These are phyloP conservation scores for Trichophyton benhamiae DNA, from an alignment of 2,329 filamentous ascomycete genomes.

Conservation along the genomic window DNA sequence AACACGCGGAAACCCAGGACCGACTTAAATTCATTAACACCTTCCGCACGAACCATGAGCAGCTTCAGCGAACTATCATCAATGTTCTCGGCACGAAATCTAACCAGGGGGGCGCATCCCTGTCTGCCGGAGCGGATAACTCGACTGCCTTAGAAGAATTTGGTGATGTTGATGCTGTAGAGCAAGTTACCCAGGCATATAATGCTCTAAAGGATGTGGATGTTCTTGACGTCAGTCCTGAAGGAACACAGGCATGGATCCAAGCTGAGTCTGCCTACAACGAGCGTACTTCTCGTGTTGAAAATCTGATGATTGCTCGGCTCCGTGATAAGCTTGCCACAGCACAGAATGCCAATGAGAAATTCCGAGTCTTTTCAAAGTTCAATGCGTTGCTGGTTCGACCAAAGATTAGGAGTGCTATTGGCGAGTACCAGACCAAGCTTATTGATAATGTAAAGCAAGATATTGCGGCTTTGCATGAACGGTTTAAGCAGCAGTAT, in stretches of 20 bases:
- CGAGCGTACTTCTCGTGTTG: conserved; percentile 88
- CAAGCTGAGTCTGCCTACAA: conserved; percentile 94
- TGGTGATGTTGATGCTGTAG: conserved; percentile 90
- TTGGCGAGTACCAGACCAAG: conserved; percentile 94
- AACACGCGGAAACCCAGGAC: conserved; percentile 79
- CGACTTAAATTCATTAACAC: conserved; percentile 86
- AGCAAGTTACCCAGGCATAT: conserved; percentile 91
- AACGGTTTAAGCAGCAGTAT: conserved; percentile 98
- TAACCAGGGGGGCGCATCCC: conserved; percentile 41
- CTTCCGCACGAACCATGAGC: conserved; percentile 94
- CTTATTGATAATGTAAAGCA: conserved; percentile 96
- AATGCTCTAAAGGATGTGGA: conserved; percentile 90
- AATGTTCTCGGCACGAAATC: conserved; percentile 80
- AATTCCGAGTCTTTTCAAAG: conserved; percentile 99
- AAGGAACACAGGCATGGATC: conserved; percentile 85
- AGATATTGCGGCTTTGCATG: conserved; percentile 83
- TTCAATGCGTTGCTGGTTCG: conserved; percentile 98
- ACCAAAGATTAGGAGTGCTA: conserved; percentile 97
- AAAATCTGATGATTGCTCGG: conserved; percentile 96
- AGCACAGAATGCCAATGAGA: conserved; percentile 95
- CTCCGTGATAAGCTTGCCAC: conserved; percentile 85
- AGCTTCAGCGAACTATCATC: conserved; percentile 88
- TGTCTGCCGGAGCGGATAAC: conserved; percentile 40
- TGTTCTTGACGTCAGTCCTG: conserved; percentile 76
- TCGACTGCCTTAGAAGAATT: conserved; percentile 79